Evolutionary conservation across 805 yeast genomes (phyloP).

Genomic region (Jamesozyma spencerorum): DNA sequence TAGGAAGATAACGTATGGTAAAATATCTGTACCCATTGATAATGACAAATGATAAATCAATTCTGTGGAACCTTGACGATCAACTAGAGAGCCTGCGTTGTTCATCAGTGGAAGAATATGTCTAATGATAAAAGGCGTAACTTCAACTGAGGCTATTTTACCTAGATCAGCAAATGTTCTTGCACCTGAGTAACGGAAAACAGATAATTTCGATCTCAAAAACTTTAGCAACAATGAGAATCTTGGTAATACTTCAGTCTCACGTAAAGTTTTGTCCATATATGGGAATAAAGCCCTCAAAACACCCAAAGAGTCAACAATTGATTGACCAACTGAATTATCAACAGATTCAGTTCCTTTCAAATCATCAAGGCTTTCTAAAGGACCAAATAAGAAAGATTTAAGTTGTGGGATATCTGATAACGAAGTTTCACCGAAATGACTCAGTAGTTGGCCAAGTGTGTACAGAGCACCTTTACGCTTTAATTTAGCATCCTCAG

Average conservation of each 20-base stretch:
- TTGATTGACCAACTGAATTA: conserved; percentile 52
- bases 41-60: conserved; percentile 75
- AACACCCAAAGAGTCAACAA: conserved; percentile 81
- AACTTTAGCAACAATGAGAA: conserved; percentile 45
- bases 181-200: conserved; percentile 82
- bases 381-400: conserved; percentile 56
- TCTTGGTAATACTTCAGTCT: conserved; percentile 39
- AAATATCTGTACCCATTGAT: conserved; percentile 77
- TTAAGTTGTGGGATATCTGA: conserved; percentile 56
- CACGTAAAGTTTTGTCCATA: conserved; percentile 40
- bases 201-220: conserved; percentile 64
- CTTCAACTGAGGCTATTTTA: conserved; percentile 53
- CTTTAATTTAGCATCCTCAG: conserved; percentile 67
- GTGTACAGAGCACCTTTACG: conserved; percentile 76
- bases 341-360: conserved; percentile 1
- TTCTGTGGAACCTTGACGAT: conserved; percentile 92
- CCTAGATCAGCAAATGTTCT: conserved; percentile 80
- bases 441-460: conserved; percentile 46
- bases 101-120: conserved; percentile 69
- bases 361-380: conserved; percentile 33
- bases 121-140: conserved; percentile 73
- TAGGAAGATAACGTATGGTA: conserved; percentile 90
- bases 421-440: conserved; percentile 49
- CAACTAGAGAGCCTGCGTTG: conserved; percentile 58
- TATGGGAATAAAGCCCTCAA: conserved; percentile 63